These are phyloP conservation scores for Halophytophthora batemanensis DNA, from an alignment of 352 stramenopile genomes.

Conservation along the genomic window DNA sequence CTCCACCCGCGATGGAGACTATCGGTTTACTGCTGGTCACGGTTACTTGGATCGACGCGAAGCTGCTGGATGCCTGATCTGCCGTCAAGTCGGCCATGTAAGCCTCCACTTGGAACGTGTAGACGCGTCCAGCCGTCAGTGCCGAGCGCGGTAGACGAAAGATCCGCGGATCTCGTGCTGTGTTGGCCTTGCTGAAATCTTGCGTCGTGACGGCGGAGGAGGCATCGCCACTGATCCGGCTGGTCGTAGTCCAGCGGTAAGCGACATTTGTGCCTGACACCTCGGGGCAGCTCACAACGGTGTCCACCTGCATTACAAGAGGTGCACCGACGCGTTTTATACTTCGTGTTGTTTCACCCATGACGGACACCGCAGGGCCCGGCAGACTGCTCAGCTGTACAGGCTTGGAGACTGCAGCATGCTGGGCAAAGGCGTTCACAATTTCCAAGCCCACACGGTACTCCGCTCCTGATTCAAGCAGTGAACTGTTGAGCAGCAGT, in stretches of 20 bases:
- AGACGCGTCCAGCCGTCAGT: slow-evolving; percentile 38
- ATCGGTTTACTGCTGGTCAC: slow-evolving; percentile 38
- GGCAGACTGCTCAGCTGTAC: slow-evolving; percentile 38
- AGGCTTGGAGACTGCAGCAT: slow-evolving; percentile 14
- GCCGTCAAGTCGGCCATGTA: slow-evolving; percentile 27
- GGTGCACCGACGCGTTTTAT: slow-evolving; percentile 34
- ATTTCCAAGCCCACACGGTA: slow-evolving; percentile 57
- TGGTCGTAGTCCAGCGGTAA: slow-evolving; percentile 50
- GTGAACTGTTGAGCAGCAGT: slow-evolving; percentile 43
- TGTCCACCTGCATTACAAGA: slow-evolving; percentile 41
- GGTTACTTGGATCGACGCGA: slow-evolving; percentile 35
- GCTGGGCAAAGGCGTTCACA: slow-evolving; percentile 56
- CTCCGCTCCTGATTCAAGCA: slow-evolving; percentile 28
- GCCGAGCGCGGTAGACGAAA: slow-evolving; percentile 43
- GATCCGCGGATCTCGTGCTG: slow-evolving; percentile 54
- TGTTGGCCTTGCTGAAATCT: slow-evolving; percentile 47
- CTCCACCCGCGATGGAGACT: slow-evolving; percentile 36
- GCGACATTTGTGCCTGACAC: slow-evolving; percentile 30
- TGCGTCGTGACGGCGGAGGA: slow-evolving; percentile 11
- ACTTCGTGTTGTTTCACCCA: slow-evolving; percentile 35
- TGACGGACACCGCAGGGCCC: slow-evolving; percentile 46
- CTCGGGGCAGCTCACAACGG: slow-evolving; percentile 41
- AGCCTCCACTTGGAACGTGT: slow-evolving; percentile 56
- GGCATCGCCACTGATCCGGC: slow-evolving; percentile 5
- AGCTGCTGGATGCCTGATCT: slow-evolving; percentile 27